Evolutionary conservation across 345 rosid species (phyloP), one percentile per base, ranked within the genome.

Genomic region (Rhizophora apiculata): DNA sequence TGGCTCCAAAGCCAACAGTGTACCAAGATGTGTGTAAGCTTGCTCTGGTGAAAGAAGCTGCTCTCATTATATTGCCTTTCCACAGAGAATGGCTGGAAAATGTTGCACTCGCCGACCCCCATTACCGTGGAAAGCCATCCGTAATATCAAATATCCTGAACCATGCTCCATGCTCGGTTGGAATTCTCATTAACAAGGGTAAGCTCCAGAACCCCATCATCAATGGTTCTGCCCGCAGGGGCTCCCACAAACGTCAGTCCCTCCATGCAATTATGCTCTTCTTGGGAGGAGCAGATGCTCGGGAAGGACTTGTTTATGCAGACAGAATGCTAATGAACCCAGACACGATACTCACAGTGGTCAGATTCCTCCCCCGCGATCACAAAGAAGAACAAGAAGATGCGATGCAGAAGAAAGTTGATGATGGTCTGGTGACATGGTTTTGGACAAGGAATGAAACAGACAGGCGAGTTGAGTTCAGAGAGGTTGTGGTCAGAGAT

Each of bases 91-190:
- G 68, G 32, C 77, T 70, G 4, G 80, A 69, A 0, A 72, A 70
- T 43, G 32, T 51, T 1, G 75, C 61, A 0, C 67, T 67, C 0
- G 66, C 78, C 0, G 81, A 82, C 60, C n/a, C 79, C 24, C 57
- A 69, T 16, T 76, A 67, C 31, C 67, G 60, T 0, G 80, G 87
- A 1, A 53, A 73, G 43, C 63, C 74, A 11, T 39, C 78, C 0
- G 72, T 86, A 18, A 81, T 75, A 69, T 16, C 55, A 4, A 59
- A 81, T 8, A 91, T 91, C 31, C 65, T 89, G 49, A 68, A 59
- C 16, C 76, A 86, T 62, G 85, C 93, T 0, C 96, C 93, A 0
- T 91, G 97, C 76, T 89, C 96, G 2, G 85, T 87, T 0, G 93
- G 89, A 30, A 65, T 89, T 22, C 78, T 54, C 20, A 2, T 54